Percentiles rank a stretch among this genome's conserved stretches.
Conservation (phyloP, 2,329 filamentous ascomycete genomes). For the Hypoxylon sp. region DNA sequence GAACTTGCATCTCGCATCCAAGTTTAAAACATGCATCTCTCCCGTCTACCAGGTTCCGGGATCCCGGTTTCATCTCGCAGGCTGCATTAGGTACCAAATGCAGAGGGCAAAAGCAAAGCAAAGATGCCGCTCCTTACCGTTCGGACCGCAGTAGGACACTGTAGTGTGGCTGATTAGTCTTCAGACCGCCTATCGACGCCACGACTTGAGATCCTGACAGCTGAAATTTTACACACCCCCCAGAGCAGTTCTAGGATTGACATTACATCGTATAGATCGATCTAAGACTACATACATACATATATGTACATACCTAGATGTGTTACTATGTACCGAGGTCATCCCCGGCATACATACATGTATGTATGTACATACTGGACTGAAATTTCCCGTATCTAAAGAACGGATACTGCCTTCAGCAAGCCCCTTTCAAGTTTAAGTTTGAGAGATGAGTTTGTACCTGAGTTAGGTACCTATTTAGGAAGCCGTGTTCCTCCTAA, state of each 20-base stretch:
- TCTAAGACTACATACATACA: not conserved
- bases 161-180: not conserved
- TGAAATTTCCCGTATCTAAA: not conserved
- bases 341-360: not conserved
- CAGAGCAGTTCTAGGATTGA: no score
- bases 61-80: conserved; percentile 5
- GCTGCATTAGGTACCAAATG: not conserved
- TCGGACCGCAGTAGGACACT: not conserved
- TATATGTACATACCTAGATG: no score
- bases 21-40: not conserved
- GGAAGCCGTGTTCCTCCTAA: not conserved
- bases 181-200: no score
- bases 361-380: no score
- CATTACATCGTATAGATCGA: not conserved
- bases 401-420: not conserved
- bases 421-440: not conserved
- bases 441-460: not conserved
- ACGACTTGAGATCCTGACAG: no score
- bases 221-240: no score
- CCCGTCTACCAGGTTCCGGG: conserved; percentile 16
- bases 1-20: not conserved
- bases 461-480: not conserved
- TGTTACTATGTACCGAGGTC: not conserved
- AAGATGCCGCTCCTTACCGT: no score
- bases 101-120: not conserved